phyloP scores from a whole-genome alignment of 352 stramenopile species.

The Pythium aphanidermatum region DNA sequence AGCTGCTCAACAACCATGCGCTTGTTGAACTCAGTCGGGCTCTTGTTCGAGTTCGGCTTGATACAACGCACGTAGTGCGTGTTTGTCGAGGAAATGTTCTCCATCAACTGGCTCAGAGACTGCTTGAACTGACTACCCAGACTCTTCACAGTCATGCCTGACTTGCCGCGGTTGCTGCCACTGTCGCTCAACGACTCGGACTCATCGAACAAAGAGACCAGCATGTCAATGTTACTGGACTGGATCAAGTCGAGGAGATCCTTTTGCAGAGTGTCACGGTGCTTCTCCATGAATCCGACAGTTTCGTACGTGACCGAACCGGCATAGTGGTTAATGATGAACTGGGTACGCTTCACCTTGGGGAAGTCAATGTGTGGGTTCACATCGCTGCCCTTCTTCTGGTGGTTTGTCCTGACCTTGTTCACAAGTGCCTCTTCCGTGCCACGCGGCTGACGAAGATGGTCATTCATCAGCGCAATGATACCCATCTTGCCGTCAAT shows the following conservation, averaged over 20 bases:
- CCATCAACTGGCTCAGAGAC: slow-evolving; percentile 77
- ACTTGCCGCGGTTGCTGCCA: slow-evolving; percentile 43
- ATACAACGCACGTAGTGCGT: slow-evolving; percentile 88
- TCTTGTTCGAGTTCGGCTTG: slow-evolving; percentile 88
- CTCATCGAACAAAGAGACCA: slow-evolving; percentile 73
- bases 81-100: slow-evolving; percentile 82
- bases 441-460: slow-evolving; percentile 76
- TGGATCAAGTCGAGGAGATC: slow-evolving; percentile 90
- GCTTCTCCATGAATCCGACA: slow-evolving; percentile 96
- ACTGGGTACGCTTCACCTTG: slow-evolving; percentile 88
- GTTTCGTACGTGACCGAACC: slow-evolving; percentile 93
- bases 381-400: slow-evolving; percentile 59
- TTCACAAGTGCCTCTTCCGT: slow-evolving; percentile 86
- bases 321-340: slow-evolving; percentile 96
- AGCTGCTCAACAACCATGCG: slow-evolving; percentile 89
- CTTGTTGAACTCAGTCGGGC: slow-evolving; percentile 82
- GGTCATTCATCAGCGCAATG: slow-evolving; percentile 86
- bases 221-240: slow-evolving; percentile 52
- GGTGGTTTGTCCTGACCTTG: slow-evolving; percentile 81
- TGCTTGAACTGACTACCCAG: slow-evolving; percentile 83
- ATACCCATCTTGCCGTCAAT: slow-evolving; percentile 92
- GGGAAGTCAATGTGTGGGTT: slow-evolving; percentile 82
- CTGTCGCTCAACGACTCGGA: slow-evolving; percentile 31
- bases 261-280: slow-evolving; percentile 93
- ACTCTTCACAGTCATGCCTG: slow-evolving; percentile 47